Conservation (phyloP, 257 asterid species). For the Catharanthus roseus region DNA sequence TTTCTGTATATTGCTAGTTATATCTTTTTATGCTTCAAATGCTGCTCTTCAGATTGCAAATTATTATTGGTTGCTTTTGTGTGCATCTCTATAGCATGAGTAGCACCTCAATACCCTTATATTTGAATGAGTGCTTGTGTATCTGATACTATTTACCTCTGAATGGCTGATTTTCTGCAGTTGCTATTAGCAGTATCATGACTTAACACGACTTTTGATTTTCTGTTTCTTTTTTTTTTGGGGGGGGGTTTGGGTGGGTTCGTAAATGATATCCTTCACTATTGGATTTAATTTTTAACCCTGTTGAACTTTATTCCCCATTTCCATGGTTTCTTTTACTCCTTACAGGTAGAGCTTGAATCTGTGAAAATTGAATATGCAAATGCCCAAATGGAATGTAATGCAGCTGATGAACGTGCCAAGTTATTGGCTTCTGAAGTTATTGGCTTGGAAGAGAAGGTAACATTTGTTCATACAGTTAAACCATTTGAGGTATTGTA, state of each 20-base stretch:
- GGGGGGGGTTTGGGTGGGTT: too few species aligned
- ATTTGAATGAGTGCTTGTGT: neutral
- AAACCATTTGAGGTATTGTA: neutral
- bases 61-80: neutral
- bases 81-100: neutral
- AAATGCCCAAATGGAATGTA: constrained; percentile 84
- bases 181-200: neutral
- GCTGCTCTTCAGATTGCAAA: neutral
- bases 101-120: neutral
- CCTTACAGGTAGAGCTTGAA: constrained; percentile 73
- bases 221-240: too few species aligned
- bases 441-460: constrained; percentile 97
- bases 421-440: constrained; percentile 94
- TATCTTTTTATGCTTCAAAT: neutral
- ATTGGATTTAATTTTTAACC: too few species aligned
- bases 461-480: constrained; percentile 12
- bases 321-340: neutral
- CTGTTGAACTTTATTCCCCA: too few species aligned
- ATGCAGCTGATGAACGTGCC: constrained; percentile 97
- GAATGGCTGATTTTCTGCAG: neutral
- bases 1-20: neutral
- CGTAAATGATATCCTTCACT: too few species aligned
- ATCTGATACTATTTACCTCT: neutral
- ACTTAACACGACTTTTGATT: too few species aligned
- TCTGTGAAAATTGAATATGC: constrained; percentile 61